These are phyloP conservation scores for Datura wrightii DNA, from an alignment of 257 asterid genomes.

Conservation along the genomic window DNA sequence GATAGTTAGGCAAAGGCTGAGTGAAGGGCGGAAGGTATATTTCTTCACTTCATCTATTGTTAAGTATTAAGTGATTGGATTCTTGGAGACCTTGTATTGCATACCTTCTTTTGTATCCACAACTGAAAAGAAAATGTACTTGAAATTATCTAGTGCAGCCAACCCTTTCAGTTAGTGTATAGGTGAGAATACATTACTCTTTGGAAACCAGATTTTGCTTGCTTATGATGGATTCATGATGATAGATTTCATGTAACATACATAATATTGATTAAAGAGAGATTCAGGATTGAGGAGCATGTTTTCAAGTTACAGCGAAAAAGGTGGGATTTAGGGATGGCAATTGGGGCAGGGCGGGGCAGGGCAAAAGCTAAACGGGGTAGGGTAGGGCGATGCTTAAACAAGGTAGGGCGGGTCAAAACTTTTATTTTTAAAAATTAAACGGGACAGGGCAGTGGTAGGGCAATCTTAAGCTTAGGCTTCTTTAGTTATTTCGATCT, in stretches of 20 bases:
- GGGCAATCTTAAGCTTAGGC: too few species aligned
- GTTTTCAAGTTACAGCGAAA: background rate
- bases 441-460: too few species aligned
- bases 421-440: too few species aligned
- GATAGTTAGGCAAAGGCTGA: slow-evolving; percentile 78
- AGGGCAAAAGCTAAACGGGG: too few species aligned
- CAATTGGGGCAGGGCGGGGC: too few species aligned
- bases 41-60: background rate
- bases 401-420: too few species aligned
- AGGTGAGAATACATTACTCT: slow-evolving; percentile 12
- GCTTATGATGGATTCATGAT: background rate
- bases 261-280: background rate
- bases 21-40: slow-evolving; percentile 93
- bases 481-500: too few species aligned
- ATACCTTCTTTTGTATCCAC: background rate
- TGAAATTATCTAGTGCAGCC: slow-evolving; percentile 5
- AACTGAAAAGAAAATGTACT: background rate
- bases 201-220: background rate
- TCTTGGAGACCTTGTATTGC: background rate
- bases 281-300: background rate
- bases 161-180: background rate
- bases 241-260: background rate
- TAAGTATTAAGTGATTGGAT: background rate
- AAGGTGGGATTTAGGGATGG: background rate
- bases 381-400: too few species aligned